Base-by-base conservation (phyloP, 495 filamentous ascomycete genomes). In the Cercophora newfieldiana region DNA sequence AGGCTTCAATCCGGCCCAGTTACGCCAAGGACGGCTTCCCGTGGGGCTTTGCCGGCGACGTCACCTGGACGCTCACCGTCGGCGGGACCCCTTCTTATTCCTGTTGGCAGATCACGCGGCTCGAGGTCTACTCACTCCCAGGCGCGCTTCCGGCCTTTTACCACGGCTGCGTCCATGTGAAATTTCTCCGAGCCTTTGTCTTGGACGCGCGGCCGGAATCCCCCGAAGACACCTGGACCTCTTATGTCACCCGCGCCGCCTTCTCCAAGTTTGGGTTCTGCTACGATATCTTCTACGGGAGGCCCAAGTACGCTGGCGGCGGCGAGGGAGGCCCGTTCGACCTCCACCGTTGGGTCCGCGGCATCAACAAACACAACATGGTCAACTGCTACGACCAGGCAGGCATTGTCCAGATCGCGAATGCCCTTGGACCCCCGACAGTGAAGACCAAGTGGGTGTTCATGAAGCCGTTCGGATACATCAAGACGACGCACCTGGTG, bases 381-480 rank as follows among this genome's bases (percentile, higher is more conserved):
- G 26, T 59, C 25, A 59, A 59, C 56, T 59, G 56, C 56, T 59
- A 59, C 29, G 56, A 59, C 56, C 56, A 59, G 56, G 56, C 56
- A 19, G 56, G 25, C 56, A 59, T 59, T 6, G 3, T 31, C 25
- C 25, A 59, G 26, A 7, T 53, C 10, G 49, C 49, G 19, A 12
- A 86, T 87, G 18, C 88, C 78, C 33, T 53, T 22, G 49, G 49
- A 7, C 8, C 21, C 7, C 49, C 49, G 8, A 53, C 7, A 7
- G 49, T 7, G 8, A 12, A 22, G 10, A 53, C 21, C 19, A 22
- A 22, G 10, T 53, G 49, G 49, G 19, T 12, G 49, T 22, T 12
- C 19, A 53, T 12, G 19, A 22, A 53, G 49, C 49, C 49, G 7
- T 53, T 53, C 21, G 49, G 49, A 12, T 53, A 53, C 49, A 10